Percentiles rank a stretch among this genome's conserved stretches.
These are phyloP conservation scores for Coemansia sp. DNA, from an alignment of 192 early-diverging fungal genomes.

Conservation along the genomic window DNA sequence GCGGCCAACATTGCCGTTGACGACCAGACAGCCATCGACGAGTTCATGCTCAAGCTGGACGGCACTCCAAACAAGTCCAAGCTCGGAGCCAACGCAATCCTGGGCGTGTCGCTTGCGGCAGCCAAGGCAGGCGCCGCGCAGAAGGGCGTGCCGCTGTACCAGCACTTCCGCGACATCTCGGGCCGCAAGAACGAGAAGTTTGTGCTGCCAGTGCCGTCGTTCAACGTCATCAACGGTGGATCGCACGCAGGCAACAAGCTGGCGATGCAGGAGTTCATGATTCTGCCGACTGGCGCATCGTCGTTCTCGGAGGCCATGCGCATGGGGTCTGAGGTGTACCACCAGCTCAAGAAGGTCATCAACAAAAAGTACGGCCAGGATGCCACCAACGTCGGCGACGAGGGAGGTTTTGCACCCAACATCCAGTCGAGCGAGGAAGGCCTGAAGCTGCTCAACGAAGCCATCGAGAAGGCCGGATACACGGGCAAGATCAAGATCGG, in stretches of 20 bases:
- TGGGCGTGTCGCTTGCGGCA: conserved; percentile 97
- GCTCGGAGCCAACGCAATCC: conserved; percentile 97
- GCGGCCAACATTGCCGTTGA: conserved; percentile 78
- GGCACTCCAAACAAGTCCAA: conserved; percentile 95
- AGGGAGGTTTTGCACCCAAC: conserved; percentile 99
- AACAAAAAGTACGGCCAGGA: conserved; percentile 99
- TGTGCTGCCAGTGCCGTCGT: conserved; percentile 93
- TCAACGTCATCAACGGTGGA: conserved; percentile 99
- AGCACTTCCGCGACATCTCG: conserved; percentile 90
- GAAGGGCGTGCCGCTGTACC: conserved; percentile 93
- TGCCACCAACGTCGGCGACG: conserved; percentile 99
- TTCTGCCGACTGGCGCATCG: conserved; percentile 90
- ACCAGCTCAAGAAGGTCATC: conserved; percentile 93
- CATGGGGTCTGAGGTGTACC: conserved; percentile 98
- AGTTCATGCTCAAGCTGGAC: conserved; percentile 89
- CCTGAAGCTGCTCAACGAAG: conserved; percentile 84
- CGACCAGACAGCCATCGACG: conserved; percentile 87
- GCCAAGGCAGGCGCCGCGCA: conserved; percentile 92
- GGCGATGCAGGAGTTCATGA: conserved; percentile 99
- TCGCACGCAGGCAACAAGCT: conserved; percentile 99
- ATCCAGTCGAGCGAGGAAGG: conserved; percentile 97
- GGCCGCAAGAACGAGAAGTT: conserved; percentile 74
- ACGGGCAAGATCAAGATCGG: conserved; percentile 95
- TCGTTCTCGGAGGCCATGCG: conserved; percentile 96
- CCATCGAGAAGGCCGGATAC: conserved; percentile 94